Evolutionary conservation across 345 rosid species (phyloP), one percentile per base, ranked within the genome.

Genomic region (Citrus unshiu): DNA sequence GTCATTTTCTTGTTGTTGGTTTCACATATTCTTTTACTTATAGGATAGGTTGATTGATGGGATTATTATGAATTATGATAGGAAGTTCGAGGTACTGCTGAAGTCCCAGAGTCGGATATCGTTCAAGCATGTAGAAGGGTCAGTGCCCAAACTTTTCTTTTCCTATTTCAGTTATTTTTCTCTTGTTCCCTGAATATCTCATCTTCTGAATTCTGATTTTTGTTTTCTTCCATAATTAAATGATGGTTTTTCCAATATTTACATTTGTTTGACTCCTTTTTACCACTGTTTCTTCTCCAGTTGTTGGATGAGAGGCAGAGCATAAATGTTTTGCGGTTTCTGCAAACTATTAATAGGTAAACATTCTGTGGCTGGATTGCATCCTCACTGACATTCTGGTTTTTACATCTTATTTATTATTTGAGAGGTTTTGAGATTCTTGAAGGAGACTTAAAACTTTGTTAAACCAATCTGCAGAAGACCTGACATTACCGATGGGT

Each of bases 101-200:
- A 92, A 83, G 82, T 92, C 72, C 93, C 94, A 22, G 99, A 95
- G 83, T 95, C 99, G 3, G 99, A 95, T 86, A 91, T 90, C 65
- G 99, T 90, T 59, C 95, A 89, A 84, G 92, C 97, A 58, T 93
- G 99, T 89, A 86, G 95, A 90, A 89, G 90, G 84, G 99, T 95
- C 34, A 78, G 88, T 79, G 24, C 54, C 78, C 75, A 51, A 61
- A 56, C 64, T 68, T 68, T 77, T 56, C 22, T 63, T 70, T 51
- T 21, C 34, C 59, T 25, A 21, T 46, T 59, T 72, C 6, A 6
- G 34, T 62, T 21, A 54, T 68, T 62, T 68, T 30, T 65, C 13
- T 65, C 21, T 43, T 30, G 51, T 46, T 66, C 43, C 14, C 37
- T 5, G 49, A 24, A 25, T 67, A 27, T 49, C 58, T 18, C 2